Evolutionary conservation across 805 yeast genomes (phyloP).

Genomic region (Nakazawaea anatomiae): DNA sequence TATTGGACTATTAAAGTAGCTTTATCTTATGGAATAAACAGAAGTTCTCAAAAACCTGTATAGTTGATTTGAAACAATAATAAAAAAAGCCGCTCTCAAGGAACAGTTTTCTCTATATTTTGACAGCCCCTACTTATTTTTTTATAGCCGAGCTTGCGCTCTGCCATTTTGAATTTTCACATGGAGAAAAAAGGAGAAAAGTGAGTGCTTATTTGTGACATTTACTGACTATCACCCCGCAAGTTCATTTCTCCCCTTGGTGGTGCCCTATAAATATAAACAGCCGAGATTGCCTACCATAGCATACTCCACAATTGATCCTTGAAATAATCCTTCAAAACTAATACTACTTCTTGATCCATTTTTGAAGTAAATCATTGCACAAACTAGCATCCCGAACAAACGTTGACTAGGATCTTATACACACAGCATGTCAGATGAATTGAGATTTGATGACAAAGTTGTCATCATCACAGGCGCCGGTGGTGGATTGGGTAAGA

Average conservation of each 20-base stretch:
- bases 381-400: too few relatives aligned
- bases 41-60: neutral
- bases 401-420: too few relatives aligned
- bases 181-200: neutral
- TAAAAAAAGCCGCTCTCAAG: too few relatives aligned
- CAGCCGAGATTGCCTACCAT: too few relatives aligned
- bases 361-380: too few relatives aligned
- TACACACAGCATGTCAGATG: conserved; percentile 9
- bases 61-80: neutral
- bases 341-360: too few relatives aligned
- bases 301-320: too few relatives aligned
- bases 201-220: neutral
- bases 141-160: neutral
- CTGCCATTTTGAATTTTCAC: neutral
- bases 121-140: neutral
- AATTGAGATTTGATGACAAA: conserved; percentile 61
- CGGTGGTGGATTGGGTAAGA: conserved; percentile 93
- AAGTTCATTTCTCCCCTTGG: neutral
- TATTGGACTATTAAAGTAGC: conserved; percentile 47
- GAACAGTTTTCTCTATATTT: too few relatives aligned
- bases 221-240: neutral
- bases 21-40: neutral
- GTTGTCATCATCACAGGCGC: conserved; percentile 96
- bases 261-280: too few relatives aligned
- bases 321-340: too few relatives aligned